Percentiles rank a stretch among this genome's conserved stretches.
These are phyloP conservation scores for Leishmania gerbilli DNA, from an alignment of 208 protist genomes.

Conservation along the genomic window DNA sequence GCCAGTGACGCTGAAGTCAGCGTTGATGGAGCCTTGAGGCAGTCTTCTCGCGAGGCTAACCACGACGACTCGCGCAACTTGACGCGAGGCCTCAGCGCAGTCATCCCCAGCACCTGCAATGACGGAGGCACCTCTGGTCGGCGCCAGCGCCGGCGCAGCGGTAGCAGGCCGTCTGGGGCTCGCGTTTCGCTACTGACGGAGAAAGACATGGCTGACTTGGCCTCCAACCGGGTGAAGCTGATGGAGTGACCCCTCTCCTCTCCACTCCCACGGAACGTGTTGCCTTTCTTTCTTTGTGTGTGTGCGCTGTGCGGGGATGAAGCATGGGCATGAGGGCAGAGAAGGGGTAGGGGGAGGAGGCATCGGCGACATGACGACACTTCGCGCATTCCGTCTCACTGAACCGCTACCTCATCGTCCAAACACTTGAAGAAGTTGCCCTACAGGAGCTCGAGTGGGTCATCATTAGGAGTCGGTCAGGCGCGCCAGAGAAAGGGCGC, in stretches of 20 bases:
- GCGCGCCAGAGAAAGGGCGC: background rate
- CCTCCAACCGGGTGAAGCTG: constrained; percentile 34
- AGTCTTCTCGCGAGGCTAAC: background rate
- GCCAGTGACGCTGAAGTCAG: background rate
- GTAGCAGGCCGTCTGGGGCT: background rate
- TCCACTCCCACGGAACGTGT: background rate
- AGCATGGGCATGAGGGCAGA: background rate
- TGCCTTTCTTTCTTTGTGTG: constrained; percentile 18
- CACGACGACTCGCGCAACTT: background rate
- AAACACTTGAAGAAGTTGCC: background rate
- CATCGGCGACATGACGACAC: background rate
- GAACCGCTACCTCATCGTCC: background rate
- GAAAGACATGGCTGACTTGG: constrained; percentile 40
- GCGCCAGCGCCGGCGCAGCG: background rate
- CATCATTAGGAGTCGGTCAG: background rate
- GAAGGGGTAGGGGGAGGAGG: background rate
- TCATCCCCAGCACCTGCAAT: background rate
- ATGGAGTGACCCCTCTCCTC: constrained; percentile 17
- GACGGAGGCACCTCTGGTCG: background rate
- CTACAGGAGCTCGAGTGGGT: background rate
- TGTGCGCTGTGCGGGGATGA: background rate
- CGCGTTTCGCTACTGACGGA: constrained; percentile 31
- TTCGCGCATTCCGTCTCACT: background rate
- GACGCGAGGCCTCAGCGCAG: background rate
- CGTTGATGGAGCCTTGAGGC: background rate